Evolutionary conservation across 495 filamentous ascomycete genomes (phyloP).

Genomic region (Poronia punctata): DNA sequence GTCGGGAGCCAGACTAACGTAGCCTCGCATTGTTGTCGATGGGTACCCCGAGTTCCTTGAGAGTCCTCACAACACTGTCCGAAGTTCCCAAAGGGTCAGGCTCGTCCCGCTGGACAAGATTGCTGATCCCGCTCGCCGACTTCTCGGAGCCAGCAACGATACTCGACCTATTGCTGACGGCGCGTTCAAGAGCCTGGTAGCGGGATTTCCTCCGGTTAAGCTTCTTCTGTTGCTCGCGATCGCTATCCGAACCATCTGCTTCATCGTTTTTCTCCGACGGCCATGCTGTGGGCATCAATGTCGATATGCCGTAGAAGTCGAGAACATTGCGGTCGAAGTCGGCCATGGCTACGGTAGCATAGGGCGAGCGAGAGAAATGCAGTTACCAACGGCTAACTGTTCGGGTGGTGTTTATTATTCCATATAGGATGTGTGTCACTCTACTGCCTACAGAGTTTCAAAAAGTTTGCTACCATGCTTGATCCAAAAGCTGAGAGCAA

Average conservation of each 20-base stretch:
- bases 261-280: constrained; percentile 68
- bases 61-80: constrained; percentile 74
- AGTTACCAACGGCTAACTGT: background rate
- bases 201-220: constrained; percentile 62
- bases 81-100: constrained; percentile 78
- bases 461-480: too few relatives aligned
- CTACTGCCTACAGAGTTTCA: too few relatives aligned
- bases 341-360: constrained; percentile 40
- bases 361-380: background rate
- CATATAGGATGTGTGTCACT: too few relatives aligned
- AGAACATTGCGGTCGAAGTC: constrained; percentile 68
- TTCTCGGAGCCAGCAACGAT: constrained; percentile 61
- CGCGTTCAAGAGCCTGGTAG: constrained; percentile 76
- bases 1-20: constrained; percentile 44
- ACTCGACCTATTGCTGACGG: constrained; percentile 57
- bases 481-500: too few relatives aligned
- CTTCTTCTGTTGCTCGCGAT: constrained; percentile 36
- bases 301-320: constrained; percentile 81
- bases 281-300: constrained; percentile 77
- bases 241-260: constrained; percentile 61
- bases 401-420: too few relatives aligned
- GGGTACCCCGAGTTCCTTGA: constrained; percentile 67
- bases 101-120: constrained; percentile 79
- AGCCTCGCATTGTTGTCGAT: constrained; percentile 79
- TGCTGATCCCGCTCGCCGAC: constrained; percentile 59